Base-by-base conservation (phyloP, 305 asterid genomes). In the Ilex paraguariensis region DNA sequence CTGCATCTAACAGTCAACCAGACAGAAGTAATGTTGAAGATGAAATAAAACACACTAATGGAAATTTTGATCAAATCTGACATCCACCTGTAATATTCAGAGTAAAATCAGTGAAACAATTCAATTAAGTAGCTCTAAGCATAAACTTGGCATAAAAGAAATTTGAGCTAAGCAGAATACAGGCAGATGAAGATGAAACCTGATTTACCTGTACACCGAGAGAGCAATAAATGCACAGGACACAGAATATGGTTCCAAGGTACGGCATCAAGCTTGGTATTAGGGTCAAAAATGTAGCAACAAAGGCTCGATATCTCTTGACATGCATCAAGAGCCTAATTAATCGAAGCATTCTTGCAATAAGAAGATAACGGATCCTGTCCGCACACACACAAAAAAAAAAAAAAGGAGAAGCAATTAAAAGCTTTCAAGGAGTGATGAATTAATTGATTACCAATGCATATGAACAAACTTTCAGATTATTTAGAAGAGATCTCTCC, bases 291-390 rank as follows among this genome's bases (percentile, higher is more conserved):
- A 93, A 93, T 39, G 97, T 93, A 40, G 97, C 96, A 64, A 93
- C 91, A 74, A 93, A 93, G 60, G 93, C 99, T 54, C 99, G 97
- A 73, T 90, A 93, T 49, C 81, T 93, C 61, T 61, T 71, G 64
- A 93, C 94, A 62, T 84, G 95, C 96, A 90, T 77, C 83, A 86
- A 82, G 70, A 93, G 95, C 88, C 97, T 86, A 60, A 93, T 86
- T 81, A 93, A 71, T 54, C 99, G 80, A 51, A 93, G 60, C 99
- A 93, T 75, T 87, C 99, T 87, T 72, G 95, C 97, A 70, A 93
- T 86, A 54, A 93, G 94, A 77, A 93, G 99, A 75, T 93, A 93
- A 16, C 99, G 95, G 70, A 93, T 93, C 99, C 99, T 93, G 92
- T 55, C 75, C 15, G 57, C 53, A 46, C 17, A n/a, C n/a, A 36